Conservation (phyloP, 2,329 filamentous ascomycete species). For the Cryphonectria naterciae region DNA sequence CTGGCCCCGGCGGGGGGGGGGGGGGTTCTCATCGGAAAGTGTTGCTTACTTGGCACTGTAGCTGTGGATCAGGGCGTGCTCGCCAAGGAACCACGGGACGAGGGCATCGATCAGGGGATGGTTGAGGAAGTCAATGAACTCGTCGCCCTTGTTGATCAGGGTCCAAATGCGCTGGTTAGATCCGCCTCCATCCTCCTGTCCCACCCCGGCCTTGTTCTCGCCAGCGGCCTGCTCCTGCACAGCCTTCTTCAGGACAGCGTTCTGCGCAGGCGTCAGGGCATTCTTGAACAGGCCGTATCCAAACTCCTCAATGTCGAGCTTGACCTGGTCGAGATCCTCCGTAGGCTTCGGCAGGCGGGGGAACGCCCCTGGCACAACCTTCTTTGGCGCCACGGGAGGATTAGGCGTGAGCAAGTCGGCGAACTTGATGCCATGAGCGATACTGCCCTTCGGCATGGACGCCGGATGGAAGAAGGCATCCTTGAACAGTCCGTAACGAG, state of each 20-base stretch:
- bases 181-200: constrained; percentile 32
- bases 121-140: constrained; percentile 37
- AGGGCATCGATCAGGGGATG: constrained; percentile 36
- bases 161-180: constrained; percentile 32
- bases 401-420: constrained; percentile 34
- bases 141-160: constrained; percentile 34
- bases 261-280: constrained; percentile 33
- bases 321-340: constrained; percentile 36
- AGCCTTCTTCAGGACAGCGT: constrained; percentile 33
- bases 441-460: constrained; percentile 33
- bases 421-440: constrained; percentile 35
- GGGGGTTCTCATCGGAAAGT: constrained; percentile 19
- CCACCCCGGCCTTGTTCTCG: constrained; percentile 34
- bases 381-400: constrained; percentile 29
- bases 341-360: constrained; percentile 42
- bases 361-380: constrained; percentile 43
- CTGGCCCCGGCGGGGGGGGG: too few species aligned
- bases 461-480: constrained; percentile 35
- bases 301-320: constrained; percentile 34
- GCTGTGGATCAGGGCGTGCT: constrained; percentile 36
- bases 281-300: constrained; percentile 38
- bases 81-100: constrained; percentile 36
- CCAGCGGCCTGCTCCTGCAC: constrained; percentile 36
- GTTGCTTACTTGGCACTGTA: constrained; percentile 37
- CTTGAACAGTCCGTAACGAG: constrained; percentile 36